Base-by-base conservation (phyloP, 1,139 yeast species). In the Saccharomyces hybrid region DNA sequence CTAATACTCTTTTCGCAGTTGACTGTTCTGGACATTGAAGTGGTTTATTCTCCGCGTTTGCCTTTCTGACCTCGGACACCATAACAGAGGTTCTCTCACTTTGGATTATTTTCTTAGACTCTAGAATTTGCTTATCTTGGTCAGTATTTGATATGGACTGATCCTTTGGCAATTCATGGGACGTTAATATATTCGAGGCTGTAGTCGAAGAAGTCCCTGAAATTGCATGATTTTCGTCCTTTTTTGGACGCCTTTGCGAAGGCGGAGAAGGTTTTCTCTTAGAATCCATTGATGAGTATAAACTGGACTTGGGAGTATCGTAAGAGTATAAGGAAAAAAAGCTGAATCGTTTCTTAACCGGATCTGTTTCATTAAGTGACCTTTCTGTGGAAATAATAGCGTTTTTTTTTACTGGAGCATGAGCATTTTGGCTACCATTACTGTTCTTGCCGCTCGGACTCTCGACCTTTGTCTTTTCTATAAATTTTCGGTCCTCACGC, bases 1-100 rank as follows among this genome's bases (percentile, higher is more conserved):
- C 91, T 81, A 86, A 82, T 25, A 86, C 91, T 63, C 83, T 84
- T 65, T 83, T 81, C 11, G 91, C 88, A 2, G 91, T 86, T 54
- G 90, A 83, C 32, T 83, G 82, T 29, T 61, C 61, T 13, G 57
- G 52, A 27, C 53, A 52, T 28, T 58, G 56, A 47, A 34, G 48
- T 29, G 52, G 58, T 50, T 31, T 38, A 19, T 19, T 16, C 1
- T 38, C 44, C 3, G 11, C 23, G 9, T 11, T 38, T 38, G 44
- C 44, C 44, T 8, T 49, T 7, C 26, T 50, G n/a, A 50, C 49
- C 16, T 55, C 38, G 14, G 61, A 56, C 5, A 60, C 52, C 62
- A 58, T 58, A n/a, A 61, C 55, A 0, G 67, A 62, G 6, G 58
- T 55, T 6, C 65, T 55, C 32, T 61, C 51, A 31, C 14, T 50